A percentile compares a stretch with the other conserved stretches of the same genome.
Evolutionary conservation across 768 basidiomycete genomes (phyloP).

Genomic region (Leccinum subtestaceum): DNA sequence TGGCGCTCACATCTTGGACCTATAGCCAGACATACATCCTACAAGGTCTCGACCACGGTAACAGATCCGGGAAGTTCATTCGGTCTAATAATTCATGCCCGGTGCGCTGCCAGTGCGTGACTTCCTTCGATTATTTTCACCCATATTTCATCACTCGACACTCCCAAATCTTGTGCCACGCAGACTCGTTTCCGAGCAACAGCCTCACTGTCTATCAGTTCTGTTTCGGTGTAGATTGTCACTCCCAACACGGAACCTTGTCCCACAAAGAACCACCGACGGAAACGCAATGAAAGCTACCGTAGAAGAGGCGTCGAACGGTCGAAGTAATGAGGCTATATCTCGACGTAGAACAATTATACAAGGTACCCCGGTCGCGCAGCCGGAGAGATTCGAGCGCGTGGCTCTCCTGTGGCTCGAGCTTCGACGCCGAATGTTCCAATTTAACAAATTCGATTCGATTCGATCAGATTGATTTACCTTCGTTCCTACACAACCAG

Average conservation of each 20-base stretch:
- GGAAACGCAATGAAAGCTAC: background rate
- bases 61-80: background rate
- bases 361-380: slow-evolving; percentile 16
- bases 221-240: background rate
- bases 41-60: background rate
- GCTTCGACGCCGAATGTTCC: slow-evolving; percentile 16
- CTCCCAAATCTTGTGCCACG: background rate
- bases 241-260: background rate
- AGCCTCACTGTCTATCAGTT: background rate
- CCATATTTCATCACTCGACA: background rate
- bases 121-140: background rate
- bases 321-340: slow-evolving; percentile 13
- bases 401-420: slow-evolving; percentile 16
- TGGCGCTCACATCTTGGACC: too few relatives aligned
- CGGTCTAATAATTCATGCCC: background rate
- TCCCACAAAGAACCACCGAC: background rate
- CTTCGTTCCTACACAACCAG: slow-evolving; percentile 17
- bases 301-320: background rate
- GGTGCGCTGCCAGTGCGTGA: background rate
- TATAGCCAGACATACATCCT: background rate
- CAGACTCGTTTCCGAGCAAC: background rate
- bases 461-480: slow-evolving; percentile 23
- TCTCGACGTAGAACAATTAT: slow-evolving; percentile 14
- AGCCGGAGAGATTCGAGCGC: slow-evolving; percentile 23
- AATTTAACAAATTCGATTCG: slow-evolving; percentile 24